Evolutionary conservation across 75 land plant genomes (phyloP), one percentile per base, ranked within the genome.

Genomic region (Picea sitchensis): DNA sequence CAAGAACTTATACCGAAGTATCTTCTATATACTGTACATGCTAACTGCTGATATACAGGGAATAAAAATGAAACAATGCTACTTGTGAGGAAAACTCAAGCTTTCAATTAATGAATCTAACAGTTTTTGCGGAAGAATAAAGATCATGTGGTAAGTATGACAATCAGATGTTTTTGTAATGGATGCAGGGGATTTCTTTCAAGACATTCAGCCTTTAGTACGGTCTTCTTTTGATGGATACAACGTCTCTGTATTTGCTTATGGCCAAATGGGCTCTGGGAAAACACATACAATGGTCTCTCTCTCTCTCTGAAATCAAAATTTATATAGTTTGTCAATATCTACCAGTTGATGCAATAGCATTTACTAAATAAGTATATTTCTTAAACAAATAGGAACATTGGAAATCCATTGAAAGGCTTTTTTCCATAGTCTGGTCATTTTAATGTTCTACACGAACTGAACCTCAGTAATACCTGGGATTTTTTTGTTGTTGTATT

Each of bases 181-280:
- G 15, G 51, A 23, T 89, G 86, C 93, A 96, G 99, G 91, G 75
- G 96, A 91, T 30, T 74, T 97, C 71, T 97, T 95, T 81, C 89
- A 80, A 59, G 98, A 93, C 65, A 86, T 97, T 41, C 99, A 95
- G 76, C 98, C 98, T 20, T 85, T 93, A 73, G 94, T 97, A 56
- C 99, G 93, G 85, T 97, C 99, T 73, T 94, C 99, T n/a, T 83
- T 97, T 47, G 99, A 97, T 93, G 98, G 99, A 80, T 93, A 90
- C 82, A 97, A 97, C 84, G 91, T 96, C 64, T 90, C 91, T 60
- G 69, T 97, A 72, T 91, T 97, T 89, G 92, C 98, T 34, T 97
- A 90, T 84, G 99, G 99, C 13, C 98, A 92, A 89, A 89, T 88
- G 23, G 81, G 80, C 58, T 89, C 98, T 47, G 98, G 99, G 32